phyloP scores from a whole-genome alignment of 345 rosid species.

The Syzygium aromaticum region DNA sequence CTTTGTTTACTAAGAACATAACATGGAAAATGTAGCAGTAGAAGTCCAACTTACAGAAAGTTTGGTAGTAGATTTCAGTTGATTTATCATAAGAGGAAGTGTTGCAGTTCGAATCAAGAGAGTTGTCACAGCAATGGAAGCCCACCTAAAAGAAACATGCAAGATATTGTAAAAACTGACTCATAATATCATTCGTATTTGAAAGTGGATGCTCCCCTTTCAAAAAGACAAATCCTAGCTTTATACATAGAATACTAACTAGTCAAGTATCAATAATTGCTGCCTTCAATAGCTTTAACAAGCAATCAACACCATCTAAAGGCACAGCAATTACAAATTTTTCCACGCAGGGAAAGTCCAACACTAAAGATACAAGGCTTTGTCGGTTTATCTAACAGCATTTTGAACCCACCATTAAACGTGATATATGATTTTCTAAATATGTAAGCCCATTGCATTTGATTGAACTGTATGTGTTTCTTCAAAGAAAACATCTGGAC shows the following conservation, averaged over 20 bases:
- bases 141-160: conserved; percentile 55
- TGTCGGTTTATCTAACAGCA: not conserved
- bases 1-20: not conserved
- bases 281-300: not conserved
- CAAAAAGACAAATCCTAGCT: not conserved
- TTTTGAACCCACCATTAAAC: not conserved
- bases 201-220: not conserved
- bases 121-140: conserved; percentile 63
- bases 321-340: not conserved
- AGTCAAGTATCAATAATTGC: not conserved
- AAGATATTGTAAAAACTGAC: not conserved
- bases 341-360: not conserved
- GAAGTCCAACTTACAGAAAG: conserved; percentile 40
- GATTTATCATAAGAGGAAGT: conserved; percentile 65
- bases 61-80: conserved; percentile 65
- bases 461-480: not conserved
- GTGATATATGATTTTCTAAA: not conserved
- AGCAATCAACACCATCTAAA: not conserved
- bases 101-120: conserved; percentile 56
- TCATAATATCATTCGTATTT: not conserved
- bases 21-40: not conserved
- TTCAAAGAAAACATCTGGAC: not conserved
- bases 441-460: not conserved
- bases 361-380: not conserved
- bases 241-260: not conserved